Conservation (phyloP, 805 yeast species). For the Limtongia smithiae region DNA sequence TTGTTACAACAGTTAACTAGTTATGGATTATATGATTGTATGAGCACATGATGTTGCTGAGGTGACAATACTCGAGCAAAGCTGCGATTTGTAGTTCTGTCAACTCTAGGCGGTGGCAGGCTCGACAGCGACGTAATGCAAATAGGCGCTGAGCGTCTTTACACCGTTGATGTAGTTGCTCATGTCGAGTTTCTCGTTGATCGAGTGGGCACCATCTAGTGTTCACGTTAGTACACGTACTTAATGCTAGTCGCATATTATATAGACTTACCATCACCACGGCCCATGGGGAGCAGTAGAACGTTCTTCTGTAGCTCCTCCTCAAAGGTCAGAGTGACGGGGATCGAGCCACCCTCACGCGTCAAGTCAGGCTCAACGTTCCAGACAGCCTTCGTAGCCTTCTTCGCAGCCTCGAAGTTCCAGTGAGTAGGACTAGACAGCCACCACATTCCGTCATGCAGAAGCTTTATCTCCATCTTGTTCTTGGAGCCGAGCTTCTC, state of each 20-base stretch:
- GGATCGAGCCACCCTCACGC: constrained; percentile 99
- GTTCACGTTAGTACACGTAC: neutral
- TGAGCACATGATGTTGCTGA: too few relatives aligned
- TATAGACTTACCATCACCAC: constrained; percentile 66
- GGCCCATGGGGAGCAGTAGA: constrained; percentile 91
- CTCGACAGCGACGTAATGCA: constrained; percentile 62
- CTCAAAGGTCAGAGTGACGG: constrained; percentile 93
- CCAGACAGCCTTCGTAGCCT: constrained; percentile 94
- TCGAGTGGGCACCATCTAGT: constrained; percentile 87
- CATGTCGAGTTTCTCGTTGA: constrained; percentile 89
- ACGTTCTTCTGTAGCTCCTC: constrained; percentile 80
- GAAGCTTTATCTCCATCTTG: constrained; percentile 62
- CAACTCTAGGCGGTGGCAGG: constrained; percentile 2
- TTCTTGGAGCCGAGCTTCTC: constrained; percentile 72
- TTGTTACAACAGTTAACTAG: too few relatives aligned
- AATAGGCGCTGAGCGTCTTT: constrained; percentile 87
- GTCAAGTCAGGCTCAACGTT: constrained; percentile 93
- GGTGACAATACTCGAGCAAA: neutral
- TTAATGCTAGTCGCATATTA: neutral
- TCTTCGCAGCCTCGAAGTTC: constrained; percentile 86
- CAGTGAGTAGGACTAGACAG: constrained; percentile 89
- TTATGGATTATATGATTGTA: too few relatives aligned
- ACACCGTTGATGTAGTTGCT: constrained; percentile 89
- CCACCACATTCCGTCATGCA: constrained; percentile 98
- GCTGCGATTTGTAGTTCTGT: neutral